Evolutionary conservation across 352 stramenopile species (phyloP).

Genomic region (Pythium rhizo-oryzae): DNA sequence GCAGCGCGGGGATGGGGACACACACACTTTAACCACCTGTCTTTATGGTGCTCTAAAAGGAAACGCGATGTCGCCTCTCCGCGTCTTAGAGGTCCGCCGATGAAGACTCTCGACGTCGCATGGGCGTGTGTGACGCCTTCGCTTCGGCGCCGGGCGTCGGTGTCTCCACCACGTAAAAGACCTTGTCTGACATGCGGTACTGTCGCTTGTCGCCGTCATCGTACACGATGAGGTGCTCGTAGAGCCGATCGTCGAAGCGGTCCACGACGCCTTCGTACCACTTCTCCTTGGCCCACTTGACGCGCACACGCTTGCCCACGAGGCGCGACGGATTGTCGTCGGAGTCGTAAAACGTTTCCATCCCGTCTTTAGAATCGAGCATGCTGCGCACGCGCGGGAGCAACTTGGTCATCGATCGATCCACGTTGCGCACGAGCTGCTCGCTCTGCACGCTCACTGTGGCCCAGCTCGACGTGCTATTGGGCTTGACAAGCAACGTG

Average conservation of each 20-base stretch:
- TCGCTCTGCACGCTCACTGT: slow-evolving; percentile 29
- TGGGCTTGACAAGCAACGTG: slow-evolving; percentile 81
- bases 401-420: slow-evolving; percentile 31
- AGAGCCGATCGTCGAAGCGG: slow-evolving; percentile 76
- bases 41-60: neutral
- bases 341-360: slow-evolving; percentile 88
- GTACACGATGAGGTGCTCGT: slow-evolving; percentile 85
- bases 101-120: slow-evolving; percentile 26
- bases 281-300: slow-evolving; percentile 91
- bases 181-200: slow-evolving; percentile 90
- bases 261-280: slow-evolving; percentile 86
- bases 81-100: slow-evolving; percentile 21
- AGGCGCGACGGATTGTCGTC: slow-evolving; percentile 86
- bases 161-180: slow-evolving; percentile 74
- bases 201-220: slow-evolving; percentile 87
- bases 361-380: slow-evolving; percentile 26
- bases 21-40: neutral
- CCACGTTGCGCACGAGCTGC: slow-evolving; percentile 29
- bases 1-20: neutral
- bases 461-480: slow-evolving; percentile 83
- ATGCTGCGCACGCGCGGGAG: slow-evolving; percentile 30
- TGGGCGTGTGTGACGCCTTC: neutral
- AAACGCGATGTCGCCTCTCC: neutral
- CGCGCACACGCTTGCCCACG: slow-evolving; percentile 80
- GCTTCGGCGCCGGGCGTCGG: neutral